Conservation (phyloP, 2,329 filamentous ascomycete species). For the Ophiostoma ips region DNA sequence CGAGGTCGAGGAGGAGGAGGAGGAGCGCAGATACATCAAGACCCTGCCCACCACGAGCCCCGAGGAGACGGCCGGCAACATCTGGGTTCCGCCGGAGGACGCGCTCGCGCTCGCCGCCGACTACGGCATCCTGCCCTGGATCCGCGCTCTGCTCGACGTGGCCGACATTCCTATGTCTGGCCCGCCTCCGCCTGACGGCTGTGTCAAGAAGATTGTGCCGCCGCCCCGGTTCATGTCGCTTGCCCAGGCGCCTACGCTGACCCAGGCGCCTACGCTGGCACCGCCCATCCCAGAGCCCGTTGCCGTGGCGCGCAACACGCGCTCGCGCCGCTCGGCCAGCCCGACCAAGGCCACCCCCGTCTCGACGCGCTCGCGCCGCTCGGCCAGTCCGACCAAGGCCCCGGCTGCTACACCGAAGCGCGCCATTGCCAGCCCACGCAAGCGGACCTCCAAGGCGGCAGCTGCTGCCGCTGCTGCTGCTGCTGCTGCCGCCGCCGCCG, state of each 20-base stretch:
- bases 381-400: slow-evolving; percentile 41
- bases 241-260: slow-evolving; percentile 22
- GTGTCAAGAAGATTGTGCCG: slow-evolving; percentile 61
- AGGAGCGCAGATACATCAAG: slow-evolving; percentile 75
- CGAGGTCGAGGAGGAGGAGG: slow-evolving; percentile 55
- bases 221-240: slow-evolving; percentile 58
- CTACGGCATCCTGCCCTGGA: slow-evolving; percentile 77
- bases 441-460: slow-evolving; percentile 32
- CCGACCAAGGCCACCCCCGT: slow-evolving; percentile 24
- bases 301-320: slow-evolving; percentile 27
- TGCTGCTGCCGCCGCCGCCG: slow-evolving; percentile 10
- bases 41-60: slow-evolving; percentile 63
- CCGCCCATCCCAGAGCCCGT: slow-evolving; percentile 35
- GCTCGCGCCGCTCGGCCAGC: slow-evolving; percentile 43
- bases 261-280: slow-evolving; percentile 26
- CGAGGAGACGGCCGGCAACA: slow-evolving; percentile 90
- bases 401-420: slow-evolving; percentile 18
- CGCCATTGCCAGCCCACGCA: slow-evolving; percentile 36
- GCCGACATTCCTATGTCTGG: slow-evolving; percentile 49
- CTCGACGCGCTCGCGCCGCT: slow-evolving; percentile 34
- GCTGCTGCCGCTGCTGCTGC: slow-evolving; percentile 11
- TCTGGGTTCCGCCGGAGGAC: slow-evolving; percentile 80
- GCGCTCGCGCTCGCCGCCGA: slow-evolving; percentile 75
- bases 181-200: slow-evolving; percentile 31
- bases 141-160: slow-evolving; percentile 83